A percentile compares a stretch with the other conserved stretches of the same genome.
Evolutionary conservation across 768 basidiomycete species (phyloP).

Genomic region (Leccinum truebloodii): DNA sequence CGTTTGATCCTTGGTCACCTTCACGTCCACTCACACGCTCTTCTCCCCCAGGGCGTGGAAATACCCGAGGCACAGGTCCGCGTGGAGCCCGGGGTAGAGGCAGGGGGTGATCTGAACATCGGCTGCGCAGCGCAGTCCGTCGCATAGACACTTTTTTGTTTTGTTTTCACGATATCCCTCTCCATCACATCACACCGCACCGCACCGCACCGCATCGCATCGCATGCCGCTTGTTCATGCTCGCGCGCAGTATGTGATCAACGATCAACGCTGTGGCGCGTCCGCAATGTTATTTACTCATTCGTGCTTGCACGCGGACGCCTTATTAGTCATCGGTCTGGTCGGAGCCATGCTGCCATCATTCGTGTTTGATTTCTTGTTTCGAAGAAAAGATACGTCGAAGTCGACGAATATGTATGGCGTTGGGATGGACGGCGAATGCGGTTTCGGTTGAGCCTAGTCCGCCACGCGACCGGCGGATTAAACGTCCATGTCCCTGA

Average conservation of each 20-base stretch:
- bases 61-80: conserved; percentile 25
- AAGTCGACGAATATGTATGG: neutral
- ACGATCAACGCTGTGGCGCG: neutral
- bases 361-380: neutral
- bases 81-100: conserved; percentile 35
- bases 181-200: neutral
- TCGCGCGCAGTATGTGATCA: neutral
- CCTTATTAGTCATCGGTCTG: neutral
- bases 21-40: neutral
- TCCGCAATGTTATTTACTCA: neutral
- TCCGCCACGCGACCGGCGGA: neutral
- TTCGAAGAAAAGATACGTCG: neutral
- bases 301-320: neutral
- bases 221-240: neutral
- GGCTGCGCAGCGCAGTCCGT: neutral
- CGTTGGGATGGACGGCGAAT: neutral
- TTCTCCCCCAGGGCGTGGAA: conserved; percentile 27
- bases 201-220: neutral
- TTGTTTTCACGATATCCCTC: neutral
- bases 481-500: neutral
- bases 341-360: neutral
- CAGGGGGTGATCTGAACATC: conserved; percentile 27
- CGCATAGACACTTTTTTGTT: conserved; percentile 5
- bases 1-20: neutral
- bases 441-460: neutral